These are phyloP conservation scores for Psophocarpus tetragonolobus DNA, from an alignment of 306 rosid species.

Conservation along the genomic window DNA sequence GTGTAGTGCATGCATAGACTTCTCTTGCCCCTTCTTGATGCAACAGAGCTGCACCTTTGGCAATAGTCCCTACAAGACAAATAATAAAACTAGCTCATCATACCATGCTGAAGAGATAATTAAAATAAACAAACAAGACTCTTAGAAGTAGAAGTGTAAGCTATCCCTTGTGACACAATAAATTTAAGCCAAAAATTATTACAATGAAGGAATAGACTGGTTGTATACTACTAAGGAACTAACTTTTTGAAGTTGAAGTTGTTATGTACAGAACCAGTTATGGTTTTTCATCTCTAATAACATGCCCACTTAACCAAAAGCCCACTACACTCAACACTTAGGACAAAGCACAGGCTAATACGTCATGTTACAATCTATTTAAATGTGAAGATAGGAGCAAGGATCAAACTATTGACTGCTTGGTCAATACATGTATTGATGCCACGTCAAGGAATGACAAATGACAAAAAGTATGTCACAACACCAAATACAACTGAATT, in stretches of 20 bases:
- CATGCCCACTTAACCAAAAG: background rate
- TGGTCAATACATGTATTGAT: background rate
- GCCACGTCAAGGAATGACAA: background rate
- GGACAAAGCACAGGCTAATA: background rate
- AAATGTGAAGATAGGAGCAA: background rate
- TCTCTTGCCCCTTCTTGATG: slow-evolving; percentile 98
- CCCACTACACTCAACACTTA: background rate
- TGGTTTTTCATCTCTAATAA: background rate
- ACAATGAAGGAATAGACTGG: slow-evolving; percentile 3
- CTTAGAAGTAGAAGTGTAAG: background rate
- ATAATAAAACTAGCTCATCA: slow-evolving; percentile 12
- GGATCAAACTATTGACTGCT: background rate
- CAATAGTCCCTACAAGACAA: slow-evolving; percentile 68
- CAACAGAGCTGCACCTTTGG: slow-evolving; percentile 89
- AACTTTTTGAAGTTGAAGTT: background rate
- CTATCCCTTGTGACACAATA: background rate
- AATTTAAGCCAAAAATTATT: background rate
- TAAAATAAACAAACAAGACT: background rate
- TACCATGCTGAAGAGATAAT: slow-evolving; percentile 25
- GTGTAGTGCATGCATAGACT: slow-evolving; percentile 94
- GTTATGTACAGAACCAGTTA: background rate
- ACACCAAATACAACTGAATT: background rate
- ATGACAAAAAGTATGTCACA: background rate
- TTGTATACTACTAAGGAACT: background rate
- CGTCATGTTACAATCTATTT: background rate